phyloP scores from a whole-genome alignment of 306 rosid species.

The Sicyos edulis region DNA sequence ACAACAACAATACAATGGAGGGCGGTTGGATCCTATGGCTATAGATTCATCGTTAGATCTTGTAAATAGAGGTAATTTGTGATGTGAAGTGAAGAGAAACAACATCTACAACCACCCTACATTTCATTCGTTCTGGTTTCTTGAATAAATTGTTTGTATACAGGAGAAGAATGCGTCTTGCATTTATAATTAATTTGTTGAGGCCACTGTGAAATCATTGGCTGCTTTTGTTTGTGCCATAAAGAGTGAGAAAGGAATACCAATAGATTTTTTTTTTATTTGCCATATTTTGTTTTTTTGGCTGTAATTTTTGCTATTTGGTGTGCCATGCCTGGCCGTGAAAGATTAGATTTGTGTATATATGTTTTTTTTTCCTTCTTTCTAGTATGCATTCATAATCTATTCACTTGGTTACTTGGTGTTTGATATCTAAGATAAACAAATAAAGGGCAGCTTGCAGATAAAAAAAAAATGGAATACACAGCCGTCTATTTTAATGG shows the following conservation, averaged over 20 bases:
- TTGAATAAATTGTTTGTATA: slow-evolving; percentile 14
- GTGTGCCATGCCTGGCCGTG: background rate
- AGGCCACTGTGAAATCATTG: slow-evolving; percentile 14
- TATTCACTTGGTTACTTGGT: background rate
- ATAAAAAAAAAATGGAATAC: too few species aligned
- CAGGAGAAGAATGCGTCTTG: slow-evolving; percentile 7
- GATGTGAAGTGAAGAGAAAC: background rate
- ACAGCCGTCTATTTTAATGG: too few species aligned
- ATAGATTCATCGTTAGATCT: background rate
- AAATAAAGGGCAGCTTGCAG: too few species aligned
- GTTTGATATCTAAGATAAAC: background rate
- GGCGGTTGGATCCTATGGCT: background rate
- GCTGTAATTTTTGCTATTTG: background rate
- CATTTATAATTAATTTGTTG: slow-evolving; percentile 16
- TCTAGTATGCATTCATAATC: background rate
- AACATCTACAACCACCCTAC: background rate
- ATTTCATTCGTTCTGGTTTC: slow-evolving; percentile 13
- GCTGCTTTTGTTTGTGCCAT: slow-evolving; percentile 14
- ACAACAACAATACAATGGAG: background rate
- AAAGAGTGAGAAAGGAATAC: slow-evolving; percentile 9
- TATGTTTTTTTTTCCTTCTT: background rate
- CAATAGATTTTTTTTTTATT: background rate
- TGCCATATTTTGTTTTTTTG: background rate
- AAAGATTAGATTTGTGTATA: background rate
- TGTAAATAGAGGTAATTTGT: slow-evolving; percentile 21